Conservation (phyloP, 1,284 basidiomycete genomes). For the Ustilago hordei region DNA sequence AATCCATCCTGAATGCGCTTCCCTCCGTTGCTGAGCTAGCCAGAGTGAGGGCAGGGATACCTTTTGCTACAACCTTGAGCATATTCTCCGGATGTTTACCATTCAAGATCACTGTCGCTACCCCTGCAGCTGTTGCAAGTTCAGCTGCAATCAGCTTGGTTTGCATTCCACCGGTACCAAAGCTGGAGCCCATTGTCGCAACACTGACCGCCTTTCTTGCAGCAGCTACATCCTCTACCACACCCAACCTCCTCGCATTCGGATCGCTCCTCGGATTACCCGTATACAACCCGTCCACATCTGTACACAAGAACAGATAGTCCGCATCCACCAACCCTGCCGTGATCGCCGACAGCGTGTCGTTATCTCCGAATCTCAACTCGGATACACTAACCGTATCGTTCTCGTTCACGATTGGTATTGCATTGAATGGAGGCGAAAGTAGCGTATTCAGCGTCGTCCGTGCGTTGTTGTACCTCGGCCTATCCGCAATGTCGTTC, state of each 20-base stretch:
- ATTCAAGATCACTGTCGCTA: slow-evolving; percentile 84
- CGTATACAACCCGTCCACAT: slow-evolving; percentile 95
- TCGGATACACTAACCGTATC: slow-evolving; percentile 73
- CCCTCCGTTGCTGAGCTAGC: background rate
- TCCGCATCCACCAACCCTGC: slow-evolving; percentile 97
- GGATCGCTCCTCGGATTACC: slow-evolving; percentile 93
- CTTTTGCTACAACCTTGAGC: slow-evolving; percentile 78
- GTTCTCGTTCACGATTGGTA: slow-evolving; percentile 69
- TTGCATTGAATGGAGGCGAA: slow-evolving; percentile 55
- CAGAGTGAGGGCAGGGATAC: slow-evolving; percentile 21
- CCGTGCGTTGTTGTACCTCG: slow-evolving; percentile 64
- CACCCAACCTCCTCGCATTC: slow-evolving; percentile 81
- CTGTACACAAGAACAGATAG: slow-evolving; percentile 94
- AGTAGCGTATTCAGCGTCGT: slow-evolving; percentile 65
- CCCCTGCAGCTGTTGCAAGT: slow-evolving; percentile 93
- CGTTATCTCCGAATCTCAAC: slow-evolving; percentile 99
- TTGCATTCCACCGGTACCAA: slow-evolving; percentile 99
- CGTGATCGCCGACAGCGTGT: slow-evolving; percentile 95
- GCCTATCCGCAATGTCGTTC: slow-evolving; percentile 89
- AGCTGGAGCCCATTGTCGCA: slow-evolving; percentile 86
- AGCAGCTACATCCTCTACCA: slow-evolving; percentile 83
- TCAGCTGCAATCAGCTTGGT: slow-evolving; percentile 98
- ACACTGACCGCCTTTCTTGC: slow-evolving; percentile 90
- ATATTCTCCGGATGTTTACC: slow-evolving; percentile 79
- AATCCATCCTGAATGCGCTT: slow-evolving; percentile 24